Base-by-base conservation (phyloP, 78 protist species). In the Dictyostelium citrinum region DNA sequence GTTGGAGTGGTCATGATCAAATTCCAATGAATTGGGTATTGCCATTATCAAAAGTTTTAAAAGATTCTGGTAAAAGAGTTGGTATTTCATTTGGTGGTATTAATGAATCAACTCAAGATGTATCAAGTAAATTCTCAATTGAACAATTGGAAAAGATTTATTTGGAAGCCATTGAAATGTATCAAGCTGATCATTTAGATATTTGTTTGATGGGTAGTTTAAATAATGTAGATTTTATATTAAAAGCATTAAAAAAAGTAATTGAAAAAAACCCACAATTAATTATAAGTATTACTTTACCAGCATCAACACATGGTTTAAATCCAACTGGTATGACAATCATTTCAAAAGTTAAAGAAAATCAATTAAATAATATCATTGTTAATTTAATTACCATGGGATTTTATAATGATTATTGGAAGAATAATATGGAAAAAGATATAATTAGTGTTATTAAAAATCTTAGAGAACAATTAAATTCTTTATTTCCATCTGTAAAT, bases 51-150 rank as follows among this genome's bases (percentile, higher is more conserved):
- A 43, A 75, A 9, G 81, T 39, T 33, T 3, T 70, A 4, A 70
- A 33, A 33, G 45, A 29, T 29, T 29, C 46, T 5, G 77, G 77
- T 12, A 70, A 70, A 33, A 70, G 12, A 33, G 77, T 70, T 33
- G 77, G 77, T 33, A 9, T 70, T 16, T 70, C 77, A 70, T 70
- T 70, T 70, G 77, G 77, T 6, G 76, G 76, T 31, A 20, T 55
- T 20, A 20, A 20, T 20, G 76, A 24, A 24, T n/a, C 76, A 29
- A 31, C 17, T 31, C n/a, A 12, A 10, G 76, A 68, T 29, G 9
- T 31, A 3, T 24, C 76, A 24, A 68, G 17, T 14, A 31, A 14
- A 10, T 71, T 71, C 11, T 11, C 78, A 35, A 27, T 71, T 31
- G 35, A 31, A 20, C 31, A 71, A 35, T 71, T 71, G 27, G 78